Evolutionary conservation across 768 basidiomycete genomes (phyloP).

Genomic region (Rhizopogon vinicolor): DNA sequence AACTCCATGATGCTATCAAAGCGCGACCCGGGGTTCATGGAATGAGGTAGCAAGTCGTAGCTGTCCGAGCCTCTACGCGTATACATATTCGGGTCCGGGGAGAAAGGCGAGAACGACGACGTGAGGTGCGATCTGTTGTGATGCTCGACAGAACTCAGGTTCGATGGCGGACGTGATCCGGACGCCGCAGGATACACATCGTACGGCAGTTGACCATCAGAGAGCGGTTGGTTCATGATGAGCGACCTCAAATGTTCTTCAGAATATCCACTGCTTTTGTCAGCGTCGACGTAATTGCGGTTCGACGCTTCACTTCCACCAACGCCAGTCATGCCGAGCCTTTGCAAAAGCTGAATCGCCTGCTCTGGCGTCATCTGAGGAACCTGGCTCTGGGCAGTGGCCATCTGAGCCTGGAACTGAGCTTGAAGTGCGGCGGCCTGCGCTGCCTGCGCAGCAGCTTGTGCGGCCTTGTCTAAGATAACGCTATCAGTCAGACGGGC

Average conservation of each 20-base stretch:
- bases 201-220: constrained; percentile 13
- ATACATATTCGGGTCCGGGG: constrained; percentile 62
- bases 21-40: constrained; percentile 47
- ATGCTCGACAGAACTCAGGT: constrained; percentile 11
- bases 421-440: constrained; percentile 68
- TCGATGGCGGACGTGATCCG: constrained; percentile 9
- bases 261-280: constrained; percentile 10
- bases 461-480: constrained; percentile 77
- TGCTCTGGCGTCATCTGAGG: constrained; percentile 53
- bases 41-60: constrained; percentile 33
- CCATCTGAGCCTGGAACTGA: constrained; percentile 30
- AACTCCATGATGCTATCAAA: constrained; percentile 38
- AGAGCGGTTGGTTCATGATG: constrained; percentile 14
- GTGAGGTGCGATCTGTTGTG: constrained; percentile 15
- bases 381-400: constrained; percentile 8
- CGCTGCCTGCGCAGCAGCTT: constrained; percentile 81
- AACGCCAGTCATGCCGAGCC: constrained; percentile 39
- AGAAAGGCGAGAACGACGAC: constrained; percentile 67
- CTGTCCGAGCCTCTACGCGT: constrained; percentile 32
- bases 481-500: constrained; percentile 2
- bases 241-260: constrained; percentile 22
- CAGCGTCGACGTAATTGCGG: constrained; percentile 7
- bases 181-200: constrained; percentile 18
- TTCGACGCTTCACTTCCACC: constrained; percentile 8
- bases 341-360: constrained; percentile 57